Evolutionary conservation across 164 flowering plant genomes (phyloP).

Genomic region (Amborella trichopoda): DNA sequence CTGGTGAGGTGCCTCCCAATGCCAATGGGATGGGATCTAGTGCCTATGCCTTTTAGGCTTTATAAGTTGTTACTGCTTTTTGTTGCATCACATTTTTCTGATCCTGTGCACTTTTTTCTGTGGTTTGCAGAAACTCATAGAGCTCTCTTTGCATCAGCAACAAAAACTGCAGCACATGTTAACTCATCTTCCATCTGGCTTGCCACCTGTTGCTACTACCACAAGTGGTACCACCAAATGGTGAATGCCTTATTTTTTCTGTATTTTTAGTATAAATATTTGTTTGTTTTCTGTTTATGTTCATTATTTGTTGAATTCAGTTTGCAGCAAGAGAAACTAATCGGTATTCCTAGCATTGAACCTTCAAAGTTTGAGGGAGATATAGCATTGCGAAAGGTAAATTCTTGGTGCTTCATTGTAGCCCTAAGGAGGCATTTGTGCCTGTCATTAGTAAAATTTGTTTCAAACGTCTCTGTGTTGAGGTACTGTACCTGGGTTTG

Average conservation of each 20-base stretch:
- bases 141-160: conserved; percentile 62
- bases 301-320: conserved; percentile 16
- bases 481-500: no score
- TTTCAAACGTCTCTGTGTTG: no score
- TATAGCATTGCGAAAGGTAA: conserved; percentile 37
- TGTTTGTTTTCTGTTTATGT: not conserved
- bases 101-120: no score
- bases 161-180: conserved; percentile 65
- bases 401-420: no score
- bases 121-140: conserved; percentile 58
- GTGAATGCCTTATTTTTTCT: conserved; percentile 13
- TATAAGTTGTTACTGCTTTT: no score
- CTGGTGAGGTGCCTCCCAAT: no score
- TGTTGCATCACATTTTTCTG: no score
- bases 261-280: no score
- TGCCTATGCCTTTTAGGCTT: no score
- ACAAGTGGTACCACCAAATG: conserved; percentile 17
- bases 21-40: no score
- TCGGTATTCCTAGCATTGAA: conserved; percentile 11
- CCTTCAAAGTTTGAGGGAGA: conserved; percentile 31
- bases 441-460: no score
- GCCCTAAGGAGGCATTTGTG: no score
- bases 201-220: conserved; percentile 21
- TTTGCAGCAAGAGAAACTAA: conserved; percentile 17
- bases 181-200: conserved; percentile 26